These are phyloP conservation scores for Colletotrichum phormii DNA, from an alignment of 2,329 filamentous ascomycete genomes.

Conservation along the genomic window DNA sequence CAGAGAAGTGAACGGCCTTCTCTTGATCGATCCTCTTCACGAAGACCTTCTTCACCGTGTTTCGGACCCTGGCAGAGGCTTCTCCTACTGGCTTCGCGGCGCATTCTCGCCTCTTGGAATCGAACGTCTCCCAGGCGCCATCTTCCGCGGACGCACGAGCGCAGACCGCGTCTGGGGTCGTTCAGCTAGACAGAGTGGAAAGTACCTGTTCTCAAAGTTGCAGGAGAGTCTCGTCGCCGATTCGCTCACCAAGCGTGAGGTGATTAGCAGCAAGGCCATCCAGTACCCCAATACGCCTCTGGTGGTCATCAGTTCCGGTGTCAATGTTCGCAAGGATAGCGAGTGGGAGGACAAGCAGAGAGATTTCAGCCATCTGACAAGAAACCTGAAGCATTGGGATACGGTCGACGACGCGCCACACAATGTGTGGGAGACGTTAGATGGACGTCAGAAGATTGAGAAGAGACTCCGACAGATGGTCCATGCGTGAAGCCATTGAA, in stretches of 20 bases:
- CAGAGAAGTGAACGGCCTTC: conserved; percentile 78
- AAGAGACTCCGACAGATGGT: conserved; percentile 80
- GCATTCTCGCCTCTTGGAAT: conserved; percentile 89
- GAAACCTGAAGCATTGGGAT: conserved; percentile 85
- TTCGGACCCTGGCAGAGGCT: conserved; percentile 77
- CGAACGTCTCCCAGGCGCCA: conserved; percentile 80
- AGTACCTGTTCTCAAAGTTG: conserved; percentile 88
- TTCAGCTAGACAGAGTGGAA: conserved; percentile 81
- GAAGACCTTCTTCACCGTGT: conserved; percentile 83
- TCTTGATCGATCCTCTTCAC: conserved; percentile 90
- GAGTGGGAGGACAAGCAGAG: conserved; percentile 88
- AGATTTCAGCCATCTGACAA: conserved; percentile 83
- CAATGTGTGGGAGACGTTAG: conserved; percentile 82
- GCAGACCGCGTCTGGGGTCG: conserved; percentile 88
- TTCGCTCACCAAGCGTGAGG: conserved; percentile 86
- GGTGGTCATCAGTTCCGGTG: conserved; percentile 84
- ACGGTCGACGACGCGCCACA: conserved; percentile 87
- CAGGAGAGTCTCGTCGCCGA: conserved; percentile 92
- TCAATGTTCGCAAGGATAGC: conserved; percentile 72
- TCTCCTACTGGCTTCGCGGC: conserved; percentile 87
- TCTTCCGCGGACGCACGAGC: conserved; percentile 83
- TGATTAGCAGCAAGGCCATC: conserved; percentile 81
- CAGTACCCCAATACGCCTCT: conserved; percentile 81
- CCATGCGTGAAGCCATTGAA: conserved; percentile 34
- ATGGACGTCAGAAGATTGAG: conserved; percentile 82